Conservation (phyloP, 2,329 filamentous ascomycete genomes). For the Chaetomiaceae sp. region DNA sequence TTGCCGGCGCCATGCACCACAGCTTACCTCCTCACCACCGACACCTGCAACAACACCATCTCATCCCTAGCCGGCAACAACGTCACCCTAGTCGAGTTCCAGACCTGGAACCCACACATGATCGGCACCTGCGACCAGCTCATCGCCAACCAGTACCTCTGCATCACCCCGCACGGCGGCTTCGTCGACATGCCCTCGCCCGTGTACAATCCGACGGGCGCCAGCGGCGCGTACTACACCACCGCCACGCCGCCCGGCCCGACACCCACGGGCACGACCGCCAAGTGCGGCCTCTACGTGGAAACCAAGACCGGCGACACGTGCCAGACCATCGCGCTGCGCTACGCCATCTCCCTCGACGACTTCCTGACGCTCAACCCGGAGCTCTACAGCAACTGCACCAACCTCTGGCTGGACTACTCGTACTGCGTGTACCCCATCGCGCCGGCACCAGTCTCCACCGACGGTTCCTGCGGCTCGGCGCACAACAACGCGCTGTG, state of each 20-base stretch:
- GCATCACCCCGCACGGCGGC: not conserved
- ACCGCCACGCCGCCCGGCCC: not conserved
- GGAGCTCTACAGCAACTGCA: too few relatives aligned
- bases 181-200: not conserved
- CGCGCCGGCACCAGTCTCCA: too few relatives aligned
- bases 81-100: not conserved
- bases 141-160: not conserved
- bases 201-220: not conserved
- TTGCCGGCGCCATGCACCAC: too few relatives aligned
- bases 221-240: not conserved
- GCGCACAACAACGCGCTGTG: too few relatives aligned
- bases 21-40: too few relatives aligned
- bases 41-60: too few relatives aligned
- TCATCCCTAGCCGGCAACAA: too few relatives aligned
- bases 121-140: not conserved
- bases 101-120: not conserved
- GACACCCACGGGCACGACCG: not conserved
- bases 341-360: not conserved
- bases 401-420: too few relatives aligned
- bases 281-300: not conserved
- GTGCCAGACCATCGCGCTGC: not conserved
- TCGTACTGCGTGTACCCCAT: too few relatives aligned
- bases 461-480: too few relatives aligned
- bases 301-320: not conserved
- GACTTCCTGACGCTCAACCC: too few relatives aligned